These are phyloP conservation scores for Candida frijolesensis DNA, from an alignment of 1,139 yeast species.

Conservation along the genomic window DNA sequence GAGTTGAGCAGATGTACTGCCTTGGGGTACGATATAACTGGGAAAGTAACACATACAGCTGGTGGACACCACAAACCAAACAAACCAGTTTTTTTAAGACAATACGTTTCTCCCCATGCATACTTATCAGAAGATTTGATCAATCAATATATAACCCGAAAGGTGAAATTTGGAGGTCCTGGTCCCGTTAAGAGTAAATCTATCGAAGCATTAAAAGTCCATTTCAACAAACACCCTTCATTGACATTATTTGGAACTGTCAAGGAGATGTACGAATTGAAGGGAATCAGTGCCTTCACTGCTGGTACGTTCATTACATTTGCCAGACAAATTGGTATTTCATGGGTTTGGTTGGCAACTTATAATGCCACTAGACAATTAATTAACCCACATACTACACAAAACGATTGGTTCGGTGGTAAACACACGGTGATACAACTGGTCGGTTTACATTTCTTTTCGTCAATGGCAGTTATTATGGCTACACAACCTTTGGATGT, in stretches of 20 bases:
- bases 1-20: conserved; percentile 31
- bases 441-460: conserved; percentile 56
- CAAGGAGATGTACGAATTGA: conserved; percentile 68
- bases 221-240: conserved; percentile 57
- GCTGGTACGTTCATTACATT: conserved; percentile 84
- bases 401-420: conserved; percentile 52
- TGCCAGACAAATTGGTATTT: conserved; percentile 74
- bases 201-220: conserved; percentile 30
- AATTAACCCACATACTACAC: conserved; percentile 54
- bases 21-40: conserved; percentile 29
- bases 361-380: conserved; percentile 77
- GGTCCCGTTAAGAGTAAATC: conserved; percentile 20
- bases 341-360: conserved; percentile 82
- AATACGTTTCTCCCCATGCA: conserved; percentile 48
- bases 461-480: conserved; percentile 68
- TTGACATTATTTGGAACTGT: conserved; percentile 54
- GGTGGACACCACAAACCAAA: conserved; percentile 26
- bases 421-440: conserved; percentile 42
- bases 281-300: conserved; percentile 77
- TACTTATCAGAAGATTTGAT: conserved; percentile 41
- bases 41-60: conserved; percentile 11
- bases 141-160: conserved; percentile 26
- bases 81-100: conserved; percentile 30
- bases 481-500: conserved; percentile 92
- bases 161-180: conserved; percentile 7